Evolutionary conservation across 2,329 filamentous ascomycete genomes (phyloP), one percentile per base, ranked within the genome.

Genomic region (Fusarium anguioides): DNA sequence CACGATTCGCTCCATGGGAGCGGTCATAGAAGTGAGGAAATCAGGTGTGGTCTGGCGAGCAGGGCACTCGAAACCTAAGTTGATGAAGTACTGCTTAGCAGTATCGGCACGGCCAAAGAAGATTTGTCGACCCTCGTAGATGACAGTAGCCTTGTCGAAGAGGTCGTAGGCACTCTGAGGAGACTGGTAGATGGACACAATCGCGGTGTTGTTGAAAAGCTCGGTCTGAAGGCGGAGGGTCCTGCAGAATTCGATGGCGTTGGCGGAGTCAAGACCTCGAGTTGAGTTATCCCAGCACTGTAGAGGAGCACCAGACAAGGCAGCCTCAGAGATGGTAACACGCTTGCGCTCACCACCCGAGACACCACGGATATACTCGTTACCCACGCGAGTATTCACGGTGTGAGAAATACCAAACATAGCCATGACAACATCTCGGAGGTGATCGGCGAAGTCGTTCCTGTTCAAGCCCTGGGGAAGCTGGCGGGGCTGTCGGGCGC

Each of bases 341-440:
- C 89, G 86, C 80, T 89, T 89, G 50, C 89, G 84, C 82, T 93
- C 90, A 74, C 91, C 91, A 74, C 91, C 91, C 26, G 87, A 90
- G 11, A 93, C 90, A 76, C 91, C 91, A 58, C 91, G 88, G 27
- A 93, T 81, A 74, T 88, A 93, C 77, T 93, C 90, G 77, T 93
- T 92, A 46, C 91, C 91, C 21, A 93, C 90, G 17, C 85, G 83
- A 5, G 90, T 93, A 79, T 93, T 89, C 74, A 89, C 76, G 2
- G 90, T 93, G 78, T 93, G 91, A 15, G 85, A 84, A 67, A 93
- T 91, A 64, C 91, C 91, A 65, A 91, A 92, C 79, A 91, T 87
- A 70, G 90, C 89, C 90, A 92, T 91, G 64, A 90, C 85, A 40
- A 92, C 89, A 75, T 93, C 89, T 29, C 89, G 85, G 66, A 91